Percentiles rank a stretch among this genome's conserved stretches.
These are phyloP conservation scores for Coemansia sp. DNA, from an alignment of 192 early-diverging fungal genomes.

Conservation along the genomic window DNA sequence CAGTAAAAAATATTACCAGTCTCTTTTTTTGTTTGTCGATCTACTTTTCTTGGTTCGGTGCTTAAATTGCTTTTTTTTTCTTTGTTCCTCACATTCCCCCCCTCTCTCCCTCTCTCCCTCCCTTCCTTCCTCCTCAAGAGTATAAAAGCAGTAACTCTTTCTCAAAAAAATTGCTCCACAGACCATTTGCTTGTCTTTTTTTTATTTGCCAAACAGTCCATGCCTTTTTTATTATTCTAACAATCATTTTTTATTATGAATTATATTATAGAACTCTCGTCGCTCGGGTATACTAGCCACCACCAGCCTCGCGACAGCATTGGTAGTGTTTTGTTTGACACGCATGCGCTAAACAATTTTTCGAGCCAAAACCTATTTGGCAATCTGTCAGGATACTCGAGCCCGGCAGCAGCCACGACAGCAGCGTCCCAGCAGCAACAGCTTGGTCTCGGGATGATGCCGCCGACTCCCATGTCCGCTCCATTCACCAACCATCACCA, in stretches of 20 bases:
- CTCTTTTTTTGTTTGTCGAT: slow-evolving; percentile 1
- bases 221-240: not conserved
- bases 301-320: slow-evolving; percentile 15
- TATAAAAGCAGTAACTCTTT: slow-evolving; percentile 7
- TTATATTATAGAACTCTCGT: slow-evolving; percentile 32
- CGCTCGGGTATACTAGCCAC: slow-evolving; percentile 26
- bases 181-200: too few species aligned
- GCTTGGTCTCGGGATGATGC: slow-evolving; percentile 12
- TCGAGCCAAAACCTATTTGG: not conserved
- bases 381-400: not conserved
- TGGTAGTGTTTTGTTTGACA: slow-evolving; percentile 23
- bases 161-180: too few species aligned
- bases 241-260: slow-evolving; percentile 7
- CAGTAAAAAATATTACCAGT: not conserved
- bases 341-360: slow-evolving; percentile 23
- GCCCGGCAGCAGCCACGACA: not conserved
- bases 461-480: slow-evolving; percentile 39
- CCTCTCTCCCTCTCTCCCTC: not conserved
- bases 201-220: too few species aligned
- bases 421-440: too few species aligned
- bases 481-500: not conserved
- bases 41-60: not conserved
- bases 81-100: not conserved
- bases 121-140: not conserved
- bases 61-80: slow-evolving; percentile 7